Conservation (phyloP, 805 yeast species). For the Zygoascus flipseniorum region DNA sequence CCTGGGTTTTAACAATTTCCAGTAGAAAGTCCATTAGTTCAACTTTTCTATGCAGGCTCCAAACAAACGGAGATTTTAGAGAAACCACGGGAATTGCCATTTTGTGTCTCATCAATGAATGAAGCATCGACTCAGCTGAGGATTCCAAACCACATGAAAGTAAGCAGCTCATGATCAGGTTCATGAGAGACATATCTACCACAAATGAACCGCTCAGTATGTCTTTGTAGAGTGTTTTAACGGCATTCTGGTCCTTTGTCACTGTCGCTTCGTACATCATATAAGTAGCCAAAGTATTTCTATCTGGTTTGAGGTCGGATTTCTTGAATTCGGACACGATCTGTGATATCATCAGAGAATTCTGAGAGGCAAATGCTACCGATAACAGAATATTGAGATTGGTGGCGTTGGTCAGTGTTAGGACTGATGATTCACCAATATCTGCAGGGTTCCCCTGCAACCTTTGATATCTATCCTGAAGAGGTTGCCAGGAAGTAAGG, state of each 20-base stretch:
- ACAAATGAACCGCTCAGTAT: constrained; percentile 17
- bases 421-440: background rate
- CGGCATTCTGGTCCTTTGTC: constrained; percentile 10
- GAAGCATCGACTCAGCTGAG: constrained; percentile 16
- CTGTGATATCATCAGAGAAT: constrained; percentile 11
- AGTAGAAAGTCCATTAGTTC: constrained; percentile 13
- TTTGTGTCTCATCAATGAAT: background rate
- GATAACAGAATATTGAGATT: constrained; percentile 26
- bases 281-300: constrained; percentile 24
- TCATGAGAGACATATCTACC: constrained; percentile 21
- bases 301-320: constrained; percentile 20
- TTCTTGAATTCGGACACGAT: constrained; percentile 10
- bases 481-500: constrained; percentile 1
- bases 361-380: constrained; percentile 18
- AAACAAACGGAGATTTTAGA: background rate
- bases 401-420: constrained; percentile 6
- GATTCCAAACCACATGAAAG: constrained; percentile 15
- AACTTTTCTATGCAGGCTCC: constrained; percentile 11
- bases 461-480: constrained; percentile 8
- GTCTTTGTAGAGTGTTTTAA: constrained; percentile 11
- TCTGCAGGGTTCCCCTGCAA: background rate
- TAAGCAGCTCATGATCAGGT: constrained; percentile 17
- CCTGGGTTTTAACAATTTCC: background rate
- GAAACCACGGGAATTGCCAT: background rate
- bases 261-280: constrained; percentile 15